Evolutionary conservation across 371 early-diverging fungal species (phyloP), one percentile per base, ranked within the genome.

Genomic region (Mortierella sp.): DNA sequence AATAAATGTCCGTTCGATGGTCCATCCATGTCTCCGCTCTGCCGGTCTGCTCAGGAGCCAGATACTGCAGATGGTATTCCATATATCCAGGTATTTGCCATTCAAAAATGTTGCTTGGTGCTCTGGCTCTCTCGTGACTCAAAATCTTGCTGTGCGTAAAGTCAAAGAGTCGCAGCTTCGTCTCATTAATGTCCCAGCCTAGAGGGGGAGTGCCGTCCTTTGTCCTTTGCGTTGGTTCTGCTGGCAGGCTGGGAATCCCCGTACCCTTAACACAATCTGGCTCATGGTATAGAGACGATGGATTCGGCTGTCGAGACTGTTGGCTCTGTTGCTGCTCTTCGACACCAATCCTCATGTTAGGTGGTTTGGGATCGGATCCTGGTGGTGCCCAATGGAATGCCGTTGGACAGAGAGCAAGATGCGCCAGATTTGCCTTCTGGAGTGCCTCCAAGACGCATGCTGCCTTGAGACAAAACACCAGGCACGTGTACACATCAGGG

Each of bases 1-100:
- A 83, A 48, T 87, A 87, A 14, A 87, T 81, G 54, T 87, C 88
- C 15, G 88, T 87, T n/a, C 88, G 80, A 65, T 86, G 86, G 60
- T 87, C 88, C 28, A 86, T 85, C 50, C 84, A 84, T 49, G 84
- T 83, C 37, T 85, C 82, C 15, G 88, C 86, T 39, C 86, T 79
- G 21, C 86, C 86, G 1, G 86, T 87, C 53, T 87, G 88, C 44
- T 88, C 87, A 7, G 88, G 86, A 5, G 86, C 83, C 73, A 86
- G 69, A 56, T 49, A 76, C 24, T 76, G 76, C 7, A 76, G 32
- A 26, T 76, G 70, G 43, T 64, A 76, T 39, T 76, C 76, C 30
- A 76, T 11, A 21, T 60, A 76, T 2, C 76, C 70, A 7, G 76
- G 65, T 19, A 76, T 53, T 27, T 76, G 76, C 76, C 76, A 76